Percentiles rank a stretch among this genome's conserved stretches.
Conservation (phyloP, 2,329 filamentous ascomycete species). For the Aureobasidium sp. region DNA sequence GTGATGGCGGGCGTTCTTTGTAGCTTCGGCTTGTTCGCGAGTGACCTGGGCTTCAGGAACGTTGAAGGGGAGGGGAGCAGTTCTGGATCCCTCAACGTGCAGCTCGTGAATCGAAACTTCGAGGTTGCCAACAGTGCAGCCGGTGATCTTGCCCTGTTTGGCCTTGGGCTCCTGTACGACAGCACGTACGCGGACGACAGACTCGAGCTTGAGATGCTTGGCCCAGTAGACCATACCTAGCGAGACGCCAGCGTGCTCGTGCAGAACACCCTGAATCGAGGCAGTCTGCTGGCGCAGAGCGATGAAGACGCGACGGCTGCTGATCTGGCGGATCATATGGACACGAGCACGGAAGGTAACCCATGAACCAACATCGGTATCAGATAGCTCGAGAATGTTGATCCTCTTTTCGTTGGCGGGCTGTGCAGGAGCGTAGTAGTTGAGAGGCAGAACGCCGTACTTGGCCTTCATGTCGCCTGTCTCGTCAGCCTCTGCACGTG, state of each 20-base stretch:
- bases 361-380: slow-evolving; percentile 47
- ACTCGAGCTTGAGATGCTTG: slow-evolving; percentile 71
- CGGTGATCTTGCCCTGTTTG: slow-evolving; percentile 58
- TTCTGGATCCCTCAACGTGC: slow-evolving; percentile 53
- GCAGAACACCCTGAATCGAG: slow-evolving; percentile 77
- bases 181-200: slow-evolving; percentile 68
- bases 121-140: slow-evolving; percentile 65
- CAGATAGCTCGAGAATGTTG: slow-evolving; percentile 44
- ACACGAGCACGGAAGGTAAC: slow-evolving; percentile 63
- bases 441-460: slow-evolving; percentile 50
- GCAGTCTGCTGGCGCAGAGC: slow-evolving; percentile 76
- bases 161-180: slow-evolving; percentile 62
- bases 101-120: slow-evolving; percentile 64
- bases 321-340: slow-evolving; percentile 73
- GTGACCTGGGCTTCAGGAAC: slow-evolving; percentile 62
- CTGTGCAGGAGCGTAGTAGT: slow-evolving; percentile 46
- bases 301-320: slow-evolving; percentile 74
- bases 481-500: slow-evolving; percentile 43
- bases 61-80: slow-evolving; percentile 58
- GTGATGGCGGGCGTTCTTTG: slow-evolving; percentile 50
- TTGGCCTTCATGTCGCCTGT: slow-evolving; percentile 50
- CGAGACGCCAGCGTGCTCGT: slow-evolving; percentile 53
- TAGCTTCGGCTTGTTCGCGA: slow-evolving; percentile 45
- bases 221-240: slow-evolving; percentile 79
- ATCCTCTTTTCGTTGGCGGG: slow-evolving; percentile 40